phyloP scores from a whole-genome alignment of 1,139 yeast genomes.

The Geotrichum citri-aurantii region DNA sequence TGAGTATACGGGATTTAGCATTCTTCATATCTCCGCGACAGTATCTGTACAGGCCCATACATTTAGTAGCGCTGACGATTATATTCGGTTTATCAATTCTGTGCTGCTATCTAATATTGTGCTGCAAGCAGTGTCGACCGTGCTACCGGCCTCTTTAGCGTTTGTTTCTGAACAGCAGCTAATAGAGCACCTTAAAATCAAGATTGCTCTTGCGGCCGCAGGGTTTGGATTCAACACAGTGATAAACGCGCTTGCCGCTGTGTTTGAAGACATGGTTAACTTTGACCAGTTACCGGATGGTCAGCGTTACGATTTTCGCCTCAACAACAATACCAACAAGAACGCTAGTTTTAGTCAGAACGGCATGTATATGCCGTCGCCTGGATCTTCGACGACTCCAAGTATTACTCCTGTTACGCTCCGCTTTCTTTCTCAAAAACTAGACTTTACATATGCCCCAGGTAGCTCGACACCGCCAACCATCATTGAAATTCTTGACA shows the following conservation, averaged over 20 bases:
- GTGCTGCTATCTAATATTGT: constrained; percentile 1
- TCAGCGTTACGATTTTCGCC: constrained; percentile 3
- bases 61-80: neutral
- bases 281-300: constrained; percentile 50
- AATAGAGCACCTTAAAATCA: constrained; percentile 6
- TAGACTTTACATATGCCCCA: constrained; percentile 59
- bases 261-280: constrained; percentile 53
- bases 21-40: constrained; percentile 49
- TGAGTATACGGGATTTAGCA: constrained; percentile 50
- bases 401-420: constrained; percentile 41
- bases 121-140: constrained; percentile 6
- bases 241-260: constrained; percentile 1
- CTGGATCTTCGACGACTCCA: constrained; percentile 13
- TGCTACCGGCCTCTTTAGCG: constrained; percentile 3
- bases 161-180: constrained; percentile 6
- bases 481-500: constrained; percentile 58
- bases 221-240: constrained; percentile 8
- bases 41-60: constrained; percentile 46
- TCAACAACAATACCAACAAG: neutral
- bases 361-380: neutral
- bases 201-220: constrained; percentile 43
- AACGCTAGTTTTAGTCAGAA: neutral
- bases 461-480: constrained; percentile 64
- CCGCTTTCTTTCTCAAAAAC: constrained; percentile 40
- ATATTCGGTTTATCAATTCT: neutral